Base-by-base conservation (phyloP, 2,329 filamentous ascomycete genomes). In the Zymoseptoria pseudotritici region DNA sequence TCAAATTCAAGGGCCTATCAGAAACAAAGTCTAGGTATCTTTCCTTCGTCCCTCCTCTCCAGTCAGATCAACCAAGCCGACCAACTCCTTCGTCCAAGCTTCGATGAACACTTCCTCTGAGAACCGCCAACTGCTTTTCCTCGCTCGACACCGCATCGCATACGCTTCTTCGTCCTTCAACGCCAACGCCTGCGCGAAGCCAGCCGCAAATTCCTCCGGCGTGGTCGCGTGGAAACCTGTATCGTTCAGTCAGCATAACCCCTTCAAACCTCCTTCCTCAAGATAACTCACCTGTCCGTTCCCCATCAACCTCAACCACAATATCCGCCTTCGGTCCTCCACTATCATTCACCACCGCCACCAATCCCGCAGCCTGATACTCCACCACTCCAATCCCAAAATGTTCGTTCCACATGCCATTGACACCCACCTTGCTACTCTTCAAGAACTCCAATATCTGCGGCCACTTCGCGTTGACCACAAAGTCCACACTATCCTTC, bases 371-470 rank as follows among this genome's bases (percentile, higher is more conserved):
- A 3, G 94, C 94, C 73, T 97, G 92, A 72, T 97, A 99, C 78
- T 99, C 94, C 50, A 99, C 94, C 17, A 97, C 92, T 1, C 94
- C 94, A 61, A 99, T 99, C 21, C 94, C 94, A 73, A 99, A 99
- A 75, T 99, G 94, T 77, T 99, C 94, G 73, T 97, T 97, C 93
- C 94, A 99, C 94, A 99, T 99, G 70, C 89, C 91, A 69, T 99
- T 99, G 29, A 96, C 91, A 55, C 94, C 94, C 1, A 99, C 84
- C 19, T 86, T 93, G 3, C 89, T 86, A 63, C 80, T 85, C 57
- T 84, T 79, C 62, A 97, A 79, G 84, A 90, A 91, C 31, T 88
- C 82, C 9, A 97, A 80, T 57, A 99, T 90, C 66, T 91, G 84
- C 3, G 89, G 85, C 91, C 93, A 99, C 24, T 89, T 86, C 0